A percentile compares a stretch with the other conserved stretches of the same genome.
These are phyloP conservation scores for Aspergillus texensis DNA, from an alignment of 2,329 filamentous ascomycete genomes.

Conservation along the genomic window DNA sequence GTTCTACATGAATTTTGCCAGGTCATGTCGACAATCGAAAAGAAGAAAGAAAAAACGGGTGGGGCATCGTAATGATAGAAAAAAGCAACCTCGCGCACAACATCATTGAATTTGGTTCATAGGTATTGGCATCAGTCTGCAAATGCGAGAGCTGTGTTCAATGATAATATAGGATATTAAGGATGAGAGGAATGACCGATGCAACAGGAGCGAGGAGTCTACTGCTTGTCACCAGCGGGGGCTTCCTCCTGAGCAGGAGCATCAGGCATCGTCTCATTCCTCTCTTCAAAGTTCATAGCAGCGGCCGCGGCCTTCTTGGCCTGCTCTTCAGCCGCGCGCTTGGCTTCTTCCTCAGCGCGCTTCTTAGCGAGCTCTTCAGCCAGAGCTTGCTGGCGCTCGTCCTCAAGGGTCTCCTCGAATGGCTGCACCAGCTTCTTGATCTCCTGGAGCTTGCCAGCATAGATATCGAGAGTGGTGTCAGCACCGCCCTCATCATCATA, in stretches of 20 bases:
- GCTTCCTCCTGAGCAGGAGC: constrained; percentile 46
- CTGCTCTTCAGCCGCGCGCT: constrained; percentile 74
- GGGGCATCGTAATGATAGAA: constrained; percentile 9
- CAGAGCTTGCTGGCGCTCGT: constrained; percentile 69
- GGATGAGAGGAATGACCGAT: not conserved
- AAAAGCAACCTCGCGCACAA: constrained; percentile 14
- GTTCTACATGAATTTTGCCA: constrained; percentile 18
- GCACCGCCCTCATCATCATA: constrained; percentile 83
- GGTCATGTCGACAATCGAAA: constrained; percentile 11
- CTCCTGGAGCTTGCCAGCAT: constrained; percentile 94
- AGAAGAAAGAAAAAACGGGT: constrained; percentile 2
- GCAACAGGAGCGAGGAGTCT: constrained; percentile 16
- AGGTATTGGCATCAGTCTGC: constrained; percentile 26
- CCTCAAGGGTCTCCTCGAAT: constrained; percentile 59
- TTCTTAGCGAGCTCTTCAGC: constrained; percentile 68
- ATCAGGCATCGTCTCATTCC: constrained; percentile 59
- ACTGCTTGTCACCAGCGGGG: constrained; percentile 38
- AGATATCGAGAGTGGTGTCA: constrained; percentile 89
- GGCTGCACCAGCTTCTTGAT: constrained; percentile 50
- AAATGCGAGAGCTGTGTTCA: constrained; percentile 17
- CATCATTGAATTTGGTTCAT: constrained; percentile 26
- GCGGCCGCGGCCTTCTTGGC: constrained; percentile 55
- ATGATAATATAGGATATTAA: constrained; percentile 12
- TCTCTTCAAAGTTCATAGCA: constrained; percentile 45
- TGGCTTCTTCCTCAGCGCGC: constrained; percentile 69